Evolutionary conservation across 352 stramenopile species (phyloP).

Genomic region (Halophytophthora polymorphica): DNA sequence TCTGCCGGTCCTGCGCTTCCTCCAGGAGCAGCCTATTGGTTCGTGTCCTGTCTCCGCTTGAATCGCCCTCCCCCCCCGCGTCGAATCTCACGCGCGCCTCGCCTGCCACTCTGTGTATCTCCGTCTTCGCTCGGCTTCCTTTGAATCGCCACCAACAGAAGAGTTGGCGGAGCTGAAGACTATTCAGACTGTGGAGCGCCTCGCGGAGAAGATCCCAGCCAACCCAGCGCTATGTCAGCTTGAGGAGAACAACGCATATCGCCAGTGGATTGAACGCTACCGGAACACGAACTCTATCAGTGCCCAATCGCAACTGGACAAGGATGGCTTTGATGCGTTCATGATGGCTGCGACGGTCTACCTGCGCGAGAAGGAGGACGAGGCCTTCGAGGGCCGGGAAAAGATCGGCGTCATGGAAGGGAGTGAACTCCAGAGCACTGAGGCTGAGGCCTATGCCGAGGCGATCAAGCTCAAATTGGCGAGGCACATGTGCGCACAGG

Average conservation of each 20-base stretch:
- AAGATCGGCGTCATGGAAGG: slow-evolving; percentile 41
- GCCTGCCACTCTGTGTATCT: not conserved
- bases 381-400: slow-evolving; percentile 29
- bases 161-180: slow-evolving; percentile 57
- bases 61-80: not conserved
- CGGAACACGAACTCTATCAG: slow-evolving; percentile 15
- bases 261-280: slow-evolving; percentile 24
- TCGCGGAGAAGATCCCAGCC: slow-evolving; percentile 37
- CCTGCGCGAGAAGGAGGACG: slow-evolving; percentile 41
- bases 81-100: not conserved
- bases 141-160: slow-evolving; percentile 14
- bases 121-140: not conserved
- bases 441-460: slow-evolving; percentile 41
- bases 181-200: slow-evolving; percentile 46
- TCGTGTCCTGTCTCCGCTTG: not conserved
- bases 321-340: slow-evolving; percentile 44
- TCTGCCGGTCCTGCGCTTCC: slow-evolving; percentile 26
- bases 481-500: slow-evolving; percentile 50
- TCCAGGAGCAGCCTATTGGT: slow-evolving; percentile 38
- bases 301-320: slow-evolving; percentile 27
- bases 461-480: slow-evolving; percentile 60
- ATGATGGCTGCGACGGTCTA: slow-evolving; percentile 41
- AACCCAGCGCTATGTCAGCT: slow-evolving; percentile 19
- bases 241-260: slow-evolving; percentile 19
- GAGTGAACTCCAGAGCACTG: slow-evolving; percentile 15